A percentile compares a stretch with the other conserved stretches of the same genome.
phyloP scores from a whole-genome alignment of 2,329 filamentous ascomycete genomes.

The Colletotrichum abscissum region DNA sequence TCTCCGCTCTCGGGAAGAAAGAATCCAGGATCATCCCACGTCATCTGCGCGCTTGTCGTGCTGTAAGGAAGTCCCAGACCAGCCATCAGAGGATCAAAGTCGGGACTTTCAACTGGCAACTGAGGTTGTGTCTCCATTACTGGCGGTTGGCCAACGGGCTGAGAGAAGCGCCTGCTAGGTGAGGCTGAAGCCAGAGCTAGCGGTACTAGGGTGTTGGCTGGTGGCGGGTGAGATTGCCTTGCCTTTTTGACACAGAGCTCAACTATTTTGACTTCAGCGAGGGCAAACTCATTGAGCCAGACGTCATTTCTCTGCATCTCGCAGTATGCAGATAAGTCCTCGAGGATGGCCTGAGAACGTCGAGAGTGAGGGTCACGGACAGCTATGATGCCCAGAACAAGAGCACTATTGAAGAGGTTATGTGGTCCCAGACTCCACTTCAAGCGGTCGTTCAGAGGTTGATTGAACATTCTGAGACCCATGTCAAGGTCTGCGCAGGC shows the following conservation, averaged over 20 bases:
- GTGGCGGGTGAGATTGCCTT: slow-evolving; percentile 21
- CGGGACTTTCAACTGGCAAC: slow-evolving; percentile 12
- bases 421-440: slow-evolving; percentile 49
- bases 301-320: slow-evolving; percentile 52
- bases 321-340: slow-evolving; percentile 53
- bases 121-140: slow-evolving; percentile 18
- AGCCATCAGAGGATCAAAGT: slow-evolving; percentile 19
- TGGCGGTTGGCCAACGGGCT: neutral
- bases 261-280: slow-evolving; percentile 54
- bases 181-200: neutral
- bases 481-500: slow-evolving; percentile 53
- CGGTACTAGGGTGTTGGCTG: neutral
- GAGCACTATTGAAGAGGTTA: slow-evolving; percentile 54
- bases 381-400: slow-evolving; percentile 47
- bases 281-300: slow-evolving; percentile 53
- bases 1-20: slow-evolving; percentile 20
- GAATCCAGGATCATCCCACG: slow-evolving; percentile 27
- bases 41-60: slow-evolving; percentile 30
- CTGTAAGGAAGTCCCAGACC: slow-evolving; percentile 27
- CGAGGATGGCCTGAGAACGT: slow-evolving; percentile 46
- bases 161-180: neutral
- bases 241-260: slow-evolving; percentile 50
- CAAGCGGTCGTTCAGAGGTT: slow-evolving; percentile 46
- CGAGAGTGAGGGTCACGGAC: slow-evolving; percentile 45
- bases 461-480: slow-evolving; percentile 45